phyloP scores from a whole-genome alignment of 345 rosid genomes.

The Hevea brasiliensis region DNA sequence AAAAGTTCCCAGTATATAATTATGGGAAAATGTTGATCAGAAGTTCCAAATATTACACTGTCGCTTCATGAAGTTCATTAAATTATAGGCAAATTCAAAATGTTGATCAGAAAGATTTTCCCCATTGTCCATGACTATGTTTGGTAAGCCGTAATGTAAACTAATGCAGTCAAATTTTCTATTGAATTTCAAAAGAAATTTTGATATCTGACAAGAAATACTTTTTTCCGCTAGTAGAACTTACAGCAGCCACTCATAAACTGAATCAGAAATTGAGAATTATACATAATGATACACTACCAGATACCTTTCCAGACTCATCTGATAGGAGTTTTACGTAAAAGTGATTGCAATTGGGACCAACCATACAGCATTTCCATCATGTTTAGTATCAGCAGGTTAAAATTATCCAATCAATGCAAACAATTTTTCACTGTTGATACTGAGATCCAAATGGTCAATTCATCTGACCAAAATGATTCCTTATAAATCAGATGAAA shows the following conservation, averaged over 20 bases:
- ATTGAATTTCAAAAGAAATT: too few relatives aligned
- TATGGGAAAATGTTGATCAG: neutral
- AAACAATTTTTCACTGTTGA: neutral
- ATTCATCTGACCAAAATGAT: too few relatives aligned
- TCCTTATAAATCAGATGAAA: neutral
- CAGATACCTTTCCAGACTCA: neutral
- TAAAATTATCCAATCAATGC: neutral
- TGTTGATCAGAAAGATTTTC: neutral
- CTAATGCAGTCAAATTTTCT: too few relatives aligned
- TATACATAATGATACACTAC: neutral
- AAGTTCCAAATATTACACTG: neutral
- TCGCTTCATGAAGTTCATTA: neutral
- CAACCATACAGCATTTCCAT: neutral
- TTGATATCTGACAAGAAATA: neutral
- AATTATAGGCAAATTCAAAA: neutral
- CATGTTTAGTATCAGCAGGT: neutral
- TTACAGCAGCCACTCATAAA: neutral
- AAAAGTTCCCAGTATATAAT: neutral
- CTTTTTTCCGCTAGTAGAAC: neutral
- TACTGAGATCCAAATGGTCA: neutral
- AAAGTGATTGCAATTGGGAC: neutral
- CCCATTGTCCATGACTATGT: neutral
- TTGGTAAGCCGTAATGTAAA: too few relatives aligned
- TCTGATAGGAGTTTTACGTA: neutral
- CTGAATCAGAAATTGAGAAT: neutral